Base-by-base conservation (phyloP, 2,329 filamentous ascomycete genomes). In the Chrysosphaeria jannelii region DNA sequence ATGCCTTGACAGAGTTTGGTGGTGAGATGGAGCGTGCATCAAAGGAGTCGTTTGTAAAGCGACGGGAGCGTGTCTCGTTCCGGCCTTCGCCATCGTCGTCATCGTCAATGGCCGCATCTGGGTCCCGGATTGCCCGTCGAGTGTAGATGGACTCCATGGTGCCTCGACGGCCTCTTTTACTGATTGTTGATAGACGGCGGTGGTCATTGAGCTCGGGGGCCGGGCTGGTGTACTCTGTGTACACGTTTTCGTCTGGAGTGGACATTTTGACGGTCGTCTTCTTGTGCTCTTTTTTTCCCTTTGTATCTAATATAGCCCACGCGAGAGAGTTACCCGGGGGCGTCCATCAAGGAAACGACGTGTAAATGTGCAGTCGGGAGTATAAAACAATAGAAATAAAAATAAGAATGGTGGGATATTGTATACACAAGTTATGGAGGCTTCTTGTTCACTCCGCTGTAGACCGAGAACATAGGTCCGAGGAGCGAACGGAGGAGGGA, bases 1-100 rank as follows among this genome's bases (percentile, higher is more conserved):
- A 97, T 4, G 85, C 85, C 42, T 93, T 89, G 24, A 97, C 78
- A 0, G 85, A 97, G 43, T 91, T 97, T 6, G 85, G 85, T 8
- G 81, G 81, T 5, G 85, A 93, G 3, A 61, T 50, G 1, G 74
- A 76, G 26, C 75, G 58, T 22, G 58, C 61, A 12, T 59, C 55
- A 13, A 51, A 42, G 2, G 58, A 59, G 15, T 53, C 54, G 25
- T 68, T 47, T 23, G 57, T 57, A 27, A 55, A 50, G 27, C 58
- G 54, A 10, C 60, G 57, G 5, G 45, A 41, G 15, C 38, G 33
- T 10, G 39, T 39, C 5, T 47, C 46, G n/a, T 53, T 51, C 5
- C 41, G 31, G 12, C 47, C 46, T 9, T 46, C 47, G 32, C 45
- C 53, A 20, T 72, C 68, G 20, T 72, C 68, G 25, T 90, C 79